A percentile compares a stretch with the other conserved stretches of the same genome.
Evolutionary conservation across 805 yeast species (phyloP).

Genomic region (Candida fluviatilis): DNA sequence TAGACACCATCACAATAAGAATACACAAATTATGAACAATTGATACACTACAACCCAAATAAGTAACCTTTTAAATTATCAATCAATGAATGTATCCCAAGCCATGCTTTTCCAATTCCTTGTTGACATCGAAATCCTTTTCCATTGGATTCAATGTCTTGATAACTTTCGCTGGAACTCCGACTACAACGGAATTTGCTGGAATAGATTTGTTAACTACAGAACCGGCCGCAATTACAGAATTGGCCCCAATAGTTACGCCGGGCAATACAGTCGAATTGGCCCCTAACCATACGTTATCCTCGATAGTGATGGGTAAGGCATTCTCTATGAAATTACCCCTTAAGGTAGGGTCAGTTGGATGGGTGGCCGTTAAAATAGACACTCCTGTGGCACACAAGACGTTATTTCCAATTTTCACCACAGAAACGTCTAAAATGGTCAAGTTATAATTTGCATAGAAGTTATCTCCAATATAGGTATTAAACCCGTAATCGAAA

Average conservation of each 20-base stretch:
- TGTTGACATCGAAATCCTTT: conserved; percentile 7
- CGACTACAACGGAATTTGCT: conserved; percentile 49
- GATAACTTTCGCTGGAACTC: conserved; percentile 53
- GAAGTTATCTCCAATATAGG: conserved; percentile 11
- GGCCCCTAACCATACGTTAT: conserved; percentile 12
- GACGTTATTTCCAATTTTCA: conserved; percentile 11
- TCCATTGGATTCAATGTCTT: conserved; percentile 15
- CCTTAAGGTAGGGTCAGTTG: conserved; percentile 11
- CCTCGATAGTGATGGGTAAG: conserved; percentile 11
- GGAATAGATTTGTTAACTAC: conserved; percentile 57
- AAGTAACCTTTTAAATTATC: too few relatives aligned
- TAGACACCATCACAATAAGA: too few relatives aligned
- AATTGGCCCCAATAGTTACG: conserved; percentile 25
- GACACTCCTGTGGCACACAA: conserved; percentile 13
- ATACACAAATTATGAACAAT: too few relatives aligned
- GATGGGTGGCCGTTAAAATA: conserved; percentile 10
- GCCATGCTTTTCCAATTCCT: conserved; percentile 7
- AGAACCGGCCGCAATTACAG: conserved; percentile 61
- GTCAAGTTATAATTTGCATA: conserved; percentile 11
- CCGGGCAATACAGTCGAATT: conserved; percentile 10
- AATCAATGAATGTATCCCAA: conserved; percentile 7
- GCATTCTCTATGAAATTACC: conserved; percentile 8
- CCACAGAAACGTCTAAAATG: conserved; percentile 11
- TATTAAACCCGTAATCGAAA: conserved; percentile 13
- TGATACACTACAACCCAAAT: too few relatives aligned